Percentiles rank a stretch among this genome's conserved stretches.
Conservation (phyloP, 805 yeast species). For the Candida nanaspora region DNA sequence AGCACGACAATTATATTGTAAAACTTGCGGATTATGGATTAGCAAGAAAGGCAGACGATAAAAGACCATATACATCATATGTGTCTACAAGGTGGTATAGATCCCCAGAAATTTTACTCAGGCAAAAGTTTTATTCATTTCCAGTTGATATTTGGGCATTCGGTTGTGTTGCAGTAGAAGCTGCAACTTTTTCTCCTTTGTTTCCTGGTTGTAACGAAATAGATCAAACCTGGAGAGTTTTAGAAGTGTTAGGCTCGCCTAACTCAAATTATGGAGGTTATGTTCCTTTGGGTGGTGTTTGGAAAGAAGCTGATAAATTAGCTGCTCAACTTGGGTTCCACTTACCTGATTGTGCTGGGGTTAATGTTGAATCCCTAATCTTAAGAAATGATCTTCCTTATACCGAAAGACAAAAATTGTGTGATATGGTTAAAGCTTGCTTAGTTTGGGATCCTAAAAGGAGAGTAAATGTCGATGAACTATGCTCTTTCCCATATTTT, state of each 20-base stretch:
- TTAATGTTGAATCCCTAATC: slow-evolving; percentile 36
- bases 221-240: slow-evolving; percentile 69
- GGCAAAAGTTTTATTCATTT: slow-evolving; percentile 53
- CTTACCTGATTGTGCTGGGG: slow-evolving; percentile 51
- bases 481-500: slow-evolving; percentile 51
- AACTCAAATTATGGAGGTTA: slow-evolving; percentile 9
- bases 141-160: slow-evolving; percentile 86
- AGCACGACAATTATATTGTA: slow-evolving; percentile 45
- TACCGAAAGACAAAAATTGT: slow-evolving; percentile 31
- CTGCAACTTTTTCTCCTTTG: slow-evolving; percentile 65
- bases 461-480: slow-evolving; percentile 44
- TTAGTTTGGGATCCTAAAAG: slow-evolving; percentile 73
- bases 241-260: slow-evolving; percentile 73
- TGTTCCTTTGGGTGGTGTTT: slow-evolving; percentile 58
- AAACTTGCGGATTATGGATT: slow-evolving; percentile 79
- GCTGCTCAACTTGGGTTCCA: slow-evolving; percentile 47
- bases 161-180: slow-evolving; percentile 71
- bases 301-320: slow-evolving; percentile 57
- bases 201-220: slow-evolving; percentile 78
- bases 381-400: slow-evolving; percentile 34
- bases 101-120: slow-evolving; percentile 70
- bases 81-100: slow-evolving; percentile 85
- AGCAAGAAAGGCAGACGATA: slow-evolving; percentile 52
- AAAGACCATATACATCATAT: slow-evolving; percentile 59
- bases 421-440: slow-evolving; percentile 38